These are phyloP conservation scores for Phoma herbarum DNA, from an alignment of 2,329 filamentous ascomycete genomes.

Conservation along the genomic window DNA sequence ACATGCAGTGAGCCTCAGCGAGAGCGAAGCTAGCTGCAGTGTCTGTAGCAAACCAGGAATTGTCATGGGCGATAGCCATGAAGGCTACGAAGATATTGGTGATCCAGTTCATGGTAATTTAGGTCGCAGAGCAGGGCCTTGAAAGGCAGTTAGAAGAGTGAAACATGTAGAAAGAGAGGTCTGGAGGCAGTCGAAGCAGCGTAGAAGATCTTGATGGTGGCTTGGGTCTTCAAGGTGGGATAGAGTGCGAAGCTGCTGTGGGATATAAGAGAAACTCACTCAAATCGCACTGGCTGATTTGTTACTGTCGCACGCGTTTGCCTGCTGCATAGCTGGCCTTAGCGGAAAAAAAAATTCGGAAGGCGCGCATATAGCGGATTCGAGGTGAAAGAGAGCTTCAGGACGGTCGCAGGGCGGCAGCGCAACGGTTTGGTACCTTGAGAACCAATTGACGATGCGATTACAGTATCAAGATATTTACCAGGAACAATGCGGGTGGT, in stretches of 20 bases:
- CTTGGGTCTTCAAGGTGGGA: not conserved
- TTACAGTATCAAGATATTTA: not conserved
- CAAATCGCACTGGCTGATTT: not conserved
- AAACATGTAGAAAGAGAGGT: not conserved
- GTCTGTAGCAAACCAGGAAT: not conserved
- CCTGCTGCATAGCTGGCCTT: not conserved
- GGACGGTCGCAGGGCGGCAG: not conserved
- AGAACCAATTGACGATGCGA: not conserved
- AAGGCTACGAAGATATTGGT: not conserved
- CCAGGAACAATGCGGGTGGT: not conserved
- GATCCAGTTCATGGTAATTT: not conserved
- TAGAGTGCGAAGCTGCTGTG: not conserved
- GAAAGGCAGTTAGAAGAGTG: not conserved
- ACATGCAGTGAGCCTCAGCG: not conserved
- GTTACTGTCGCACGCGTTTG: not conserved
- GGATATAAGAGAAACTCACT: not conserved
- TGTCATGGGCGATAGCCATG: not conserved
- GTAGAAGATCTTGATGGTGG: not conserved
- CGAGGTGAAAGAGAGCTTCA: not conserved
- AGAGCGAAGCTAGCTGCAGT: slow-evolving; percentile 3
- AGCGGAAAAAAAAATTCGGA: not conserved
- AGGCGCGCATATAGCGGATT: not conserved
- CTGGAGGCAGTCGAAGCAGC: not conserved
- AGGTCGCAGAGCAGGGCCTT: not conserved
- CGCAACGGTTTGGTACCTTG: not conserved